A percentile compares a stretch with the other conserved stretches of the same genome.
Conservation (phyloP, 306 rosid species). For the Vigna unguiculata region DNA sequence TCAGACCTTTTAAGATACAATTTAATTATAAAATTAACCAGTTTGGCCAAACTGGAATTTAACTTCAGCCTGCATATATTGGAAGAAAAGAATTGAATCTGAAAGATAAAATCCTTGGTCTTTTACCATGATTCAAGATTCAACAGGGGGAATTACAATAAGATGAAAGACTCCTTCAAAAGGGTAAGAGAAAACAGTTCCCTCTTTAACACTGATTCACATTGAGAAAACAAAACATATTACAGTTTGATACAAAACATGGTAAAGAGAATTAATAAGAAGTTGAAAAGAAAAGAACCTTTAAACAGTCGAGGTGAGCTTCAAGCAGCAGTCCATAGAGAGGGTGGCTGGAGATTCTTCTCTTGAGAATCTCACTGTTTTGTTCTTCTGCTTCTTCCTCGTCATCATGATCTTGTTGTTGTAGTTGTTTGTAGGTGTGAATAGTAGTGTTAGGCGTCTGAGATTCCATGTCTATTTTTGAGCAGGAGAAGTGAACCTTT, state of each 20-base stretch:
- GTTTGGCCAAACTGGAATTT: background rate
- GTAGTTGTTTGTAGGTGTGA: slow-evolving; percentile 27
- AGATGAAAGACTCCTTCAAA: background rate
- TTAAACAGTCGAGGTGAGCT: slow-evolving; percentile 79
- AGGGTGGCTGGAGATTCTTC: slow-evolving; percentile 81
- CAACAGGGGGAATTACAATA: too few relatives aligned
- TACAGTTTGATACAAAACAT: background rate
- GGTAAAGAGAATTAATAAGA: background rate
- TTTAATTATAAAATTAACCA: background rate
- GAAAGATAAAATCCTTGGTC: background rate
- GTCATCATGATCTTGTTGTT: background rate
- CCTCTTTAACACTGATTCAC: slow-evolving; percentile 1
- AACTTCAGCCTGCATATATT: slow-evolving; percentile 7
- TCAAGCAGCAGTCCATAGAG: slow-evolving; percentile 65
- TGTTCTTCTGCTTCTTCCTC: background rate
- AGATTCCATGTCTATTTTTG: slow-evolving; percentile 61
- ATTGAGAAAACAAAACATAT: slow-evolving; percentile 1
- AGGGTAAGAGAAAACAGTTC: background rate
- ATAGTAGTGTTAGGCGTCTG: slow-evolving; percentile 29
- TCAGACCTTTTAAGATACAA: background rate
- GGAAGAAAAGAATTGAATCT: background rate
- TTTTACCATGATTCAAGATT: slow-evolving; percentile 1
- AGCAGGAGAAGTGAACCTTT: slow-evolving; percentile 41
- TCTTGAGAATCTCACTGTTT: slow-evolving; percentile 71
- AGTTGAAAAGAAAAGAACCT: slow-evolving; percentile 52